Percentiles rank a stretch among this genome's conserved stretches.
These are phyloP conservation scores for Sphaerulina musiva DNA, from an alignment of 2,329 filamentous ascomycete genomes.

Conservation along the genomic window DNA sequence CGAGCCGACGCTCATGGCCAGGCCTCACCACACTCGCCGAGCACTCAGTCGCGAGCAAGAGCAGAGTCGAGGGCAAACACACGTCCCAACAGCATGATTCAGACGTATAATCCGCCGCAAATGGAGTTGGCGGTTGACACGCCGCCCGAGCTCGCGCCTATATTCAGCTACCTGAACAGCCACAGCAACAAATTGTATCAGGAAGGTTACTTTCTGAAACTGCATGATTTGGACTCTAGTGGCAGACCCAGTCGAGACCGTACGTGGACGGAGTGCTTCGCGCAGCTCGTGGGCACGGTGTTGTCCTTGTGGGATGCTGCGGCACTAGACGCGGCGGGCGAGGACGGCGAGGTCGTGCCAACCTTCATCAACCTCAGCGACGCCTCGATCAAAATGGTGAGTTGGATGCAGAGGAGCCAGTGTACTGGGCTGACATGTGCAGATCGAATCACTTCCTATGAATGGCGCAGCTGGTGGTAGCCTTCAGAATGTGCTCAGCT, in stretches of 20 bases:
- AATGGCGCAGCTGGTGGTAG: slow-evolving; percentile 69
- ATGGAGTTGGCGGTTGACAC: slow-evolving; percentile 83
- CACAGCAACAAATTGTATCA: slow-evolving; percentile 96
- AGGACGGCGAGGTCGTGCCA: slow-evolving; percentile 76
- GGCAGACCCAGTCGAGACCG: slow-evolving; percentile 79
- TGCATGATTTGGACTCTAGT: slow-evolving; percentile 89
- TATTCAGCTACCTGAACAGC: slow-evolving; percentile 89
- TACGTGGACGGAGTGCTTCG: slow-evolving; percentile 94
- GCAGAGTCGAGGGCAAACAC: slow-evolving; percentile 49
- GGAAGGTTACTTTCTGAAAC: slow-evolving; percentile 93
- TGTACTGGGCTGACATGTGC: slow-evolving; percentile 6
- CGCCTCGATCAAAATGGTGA: slow-evolving; percentile 94
- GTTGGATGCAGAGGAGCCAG: not conserved
- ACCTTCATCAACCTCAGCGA: slow-evolving; percentile 96
- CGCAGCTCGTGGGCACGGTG: slow-evolving; percentile 90
- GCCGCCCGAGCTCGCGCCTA: slow-evolving; percentile 84
- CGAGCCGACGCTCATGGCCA: slow-evolving; percentile 33
- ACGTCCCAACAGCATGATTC: slow-evolving; percentile 76
- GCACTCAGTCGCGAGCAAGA: slow-evolving; percentile 38
- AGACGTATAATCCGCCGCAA: slow-evolving; percentile 75
- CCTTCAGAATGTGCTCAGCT: slow-evolving; percentile 87
- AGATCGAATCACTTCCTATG: slow-evolving; percentile 70
- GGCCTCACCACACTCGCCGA: slow-evolving; percentile 34
- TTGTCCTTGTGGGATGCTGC: slow-evolving; percentile 93
- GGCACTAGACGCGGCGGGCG: slow-evolving; percentile 79